A percentile compares a stretch with the other conserved stretches of the same genome.
Evolutionary conservation across 345 rosid species (phyloP).

Genomic region (Rhodamnia rubescens): DNA sequence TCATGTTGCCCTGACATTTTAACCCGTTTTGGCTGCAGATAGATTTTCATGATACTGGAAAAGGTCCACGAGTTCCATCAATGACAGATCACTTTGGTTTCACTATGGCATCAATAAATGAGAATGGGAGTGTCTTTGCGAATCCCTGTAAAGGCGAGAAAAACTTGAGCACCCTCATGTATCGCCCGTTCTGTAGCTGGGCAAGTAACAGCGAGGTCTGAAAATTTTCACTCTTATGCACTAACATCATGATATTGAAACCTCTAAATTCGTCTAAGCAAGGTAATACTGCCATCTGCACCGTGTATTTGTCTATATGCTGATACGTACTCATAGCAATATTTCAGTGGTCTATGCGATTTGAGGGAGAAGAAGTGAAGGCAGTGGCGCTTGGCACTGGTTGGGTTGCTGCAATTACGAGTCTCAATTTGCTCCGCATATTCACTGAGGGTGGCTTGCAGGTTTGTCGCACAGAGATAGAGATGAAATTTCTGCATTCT

Average conservation of each 20-base stretch:
- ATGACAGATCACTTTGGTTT: conserved; percentile 97
- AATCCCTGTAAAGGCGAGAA: conserved; percentile 91
- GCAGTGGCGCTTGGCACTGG: conserved; percentile 72
- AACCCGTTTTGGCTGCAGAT: conserved; percentile 35
- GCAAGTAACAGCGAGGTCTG: conserved; percentile 87
- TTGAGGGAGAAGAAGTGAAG: conserved; percentile 96
- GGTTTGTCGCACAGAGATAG: conserved; percentile 31
- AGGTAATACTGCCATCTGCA: not conserved
- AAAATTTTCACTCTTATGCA: not conserved
- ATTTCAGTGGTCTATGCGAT: conserved; percentile 89
- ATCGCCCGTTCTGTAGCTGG: conserved; percentile 86
- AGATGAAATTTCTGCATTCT: not conserved
- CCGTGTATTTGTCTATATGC: conserved; percentile 1
- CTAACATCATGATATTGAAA: not conserved
- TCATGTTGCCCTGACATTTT: not conserved
- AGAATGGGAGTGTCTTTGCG: conserved; percentile 86
- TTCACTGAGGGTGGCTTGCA: conserved; percentile 91
- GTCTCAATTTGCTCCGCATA: conserved; percentile 79
- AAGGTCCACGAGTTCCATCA: conserved; percentile 85
- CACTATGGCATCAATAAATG: conserved; percentile 87
- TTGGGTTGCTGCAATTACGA: conserved; percentile 96
- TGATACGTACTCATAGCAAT: not conserved
- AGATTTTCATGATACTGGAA: conserved; percentile 94
- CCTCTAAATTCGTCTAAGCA: not conserved
- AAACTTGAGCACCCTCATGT: conserved; percentile 86